A percentile compares a stretch with the other conserved stretches of the same genome.
Conservation (phyloP, 23 red algal species). For the Agarophyton chilense region DNA sequence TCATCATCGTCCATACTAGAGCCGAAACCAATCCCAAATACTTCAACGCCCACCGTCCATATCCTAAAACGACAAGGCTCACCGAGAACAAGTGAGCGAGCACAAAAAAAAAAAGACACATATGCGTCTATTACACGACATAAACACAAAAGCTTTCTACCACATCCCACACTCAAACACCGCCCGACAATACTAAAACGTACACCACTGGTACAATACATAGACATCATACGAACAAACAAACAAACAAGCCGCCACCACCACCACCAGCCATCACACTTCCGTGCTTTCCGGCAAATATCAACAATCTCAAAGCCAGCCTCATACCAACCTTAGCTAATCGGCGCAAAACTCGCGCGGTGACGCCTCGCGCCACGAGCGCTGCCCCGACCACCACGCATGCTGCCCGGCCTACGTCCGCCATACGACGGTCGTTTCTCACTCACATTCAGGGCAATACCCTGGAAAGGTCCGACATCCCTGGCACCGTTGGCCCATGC, state of each 20-base stretch:
- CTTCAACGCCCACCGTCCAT: too few relatives aligned
- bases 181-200: background rate
- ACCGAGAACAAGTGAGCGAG: too few relatives aligned
- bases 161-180: background rate
- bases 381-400: slow-evolving; percentile 52
- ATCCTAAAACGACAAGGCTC: too few relatives aligned
- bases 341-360: slow-evolving; percentile 12
- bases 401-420: slow-evolving; percentile 37
- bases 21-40: too few relatives aligned
- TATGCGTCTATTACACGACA: too few relatives aligned
- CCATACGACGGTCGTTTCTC: slow-evolving; percentile 49
- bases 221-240: too few relatives aligned
- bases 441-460: slow-evolving; percentile 40
- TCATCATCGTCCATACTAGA: too few relatives aligned
- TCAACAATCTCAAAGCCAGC: background rate
- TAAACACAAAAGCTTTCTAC: too few relatives aligned
- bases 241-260: background rate
- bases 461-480: slow-evolving; percentile 37
- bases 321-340: slow-evolving; percentile 32
- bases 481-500: slow-evolving; percentile 55
- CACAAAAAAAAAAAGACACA: too few relatives aligned
- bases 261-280: background rate
- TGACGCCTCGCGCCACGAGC: slow-evolving; percentile 40
- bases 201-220: background rate
- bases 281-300: background rate